phyloP scores from a whole-genome alignment of 345 rosid species.

The Gossypium ekmanianum region DNA sequence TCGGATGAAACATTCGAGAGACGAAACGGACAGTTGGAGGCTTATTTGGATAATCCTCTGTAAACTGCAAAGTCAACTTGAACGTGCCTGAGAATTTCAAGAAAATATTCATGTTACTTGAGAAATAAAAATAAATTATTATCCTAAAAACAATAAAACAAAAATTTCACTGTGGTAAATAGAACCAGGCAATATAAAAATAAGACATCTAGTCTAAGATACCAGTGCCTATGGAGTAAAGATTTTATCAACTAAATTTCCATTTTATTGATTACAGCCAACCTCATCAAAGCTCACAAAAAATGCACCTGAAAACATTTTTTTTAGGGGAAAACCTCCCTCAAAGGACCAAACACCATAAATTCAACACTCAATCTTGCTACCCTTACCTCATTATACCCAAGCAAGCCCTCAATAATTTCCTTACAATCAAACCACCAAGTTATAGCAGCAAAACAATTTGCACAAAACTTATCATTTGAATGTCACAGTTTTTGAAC shows the following conservation, averaged over 20 bases:
- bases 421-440: neutral
- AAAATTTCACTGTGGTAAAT: neutral
- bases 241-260: neutral
- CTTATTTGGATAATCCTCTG: conserved; percentile 69
- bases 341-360: neutral
- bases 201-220: neutral
- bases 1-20: conserved; percentile 67
- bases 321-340: neutral
- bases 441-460: neutral
- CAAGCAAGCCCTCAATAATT: neutral
- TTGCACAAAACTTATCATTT: neutral
- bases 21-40: conserved; percentile 73
- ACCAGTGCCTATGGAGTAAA: neutral
- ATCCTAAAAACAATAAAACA: neutral
- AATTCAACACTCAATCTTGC: neutral
- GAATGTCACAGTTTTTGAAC: neutral
- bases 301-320: neutral
- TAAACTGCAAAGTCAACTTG: conserved; percentile 57
- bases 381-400: neutral
- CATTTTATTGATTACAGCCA: neutral
- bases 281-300: neutral
- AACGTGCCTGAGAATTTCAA: conserved; percentile 47
- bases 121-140: neutral
- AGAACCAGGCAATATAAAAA: neutral
- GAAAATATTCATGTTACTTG: neutral